Base-by-base conservation (phyloP, 1,284 basidiomycete species). In the Xerocomus minutiporus region DNA sequence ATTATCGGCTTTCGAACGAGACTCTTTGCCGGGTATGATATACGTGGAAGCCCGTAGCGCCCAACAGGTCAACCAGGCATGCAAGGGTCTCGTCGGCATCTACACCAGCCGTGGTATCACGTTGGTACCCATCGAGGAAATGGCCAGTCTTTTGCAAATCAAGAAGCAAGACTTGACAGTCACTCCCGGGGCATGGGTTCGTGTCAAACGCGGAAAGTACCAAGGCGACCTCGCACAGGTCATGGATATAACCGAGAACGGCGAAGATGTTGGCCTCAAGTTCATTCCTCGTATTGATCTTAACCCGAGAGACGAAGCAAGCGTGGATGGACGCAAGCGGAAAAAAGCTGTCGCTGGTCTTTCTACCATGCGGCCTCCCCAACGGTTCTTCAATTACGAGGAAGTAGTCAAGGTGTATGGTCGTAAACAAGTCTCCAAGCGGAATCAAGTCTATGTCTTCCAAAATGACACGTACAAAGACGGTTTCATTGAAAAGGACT, bases 281-380 rank as follows among this genome's bases (percentile, higher is more conserved):
- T 94, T 97, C 67, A 84, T 99, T 55, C 96, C 96, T 20, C 91
- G 97, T 65, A 97, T 99, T 69, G 97, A 99, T 73, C 77, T 98
- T 53, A 93, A 89, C 55, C 94, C 94, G 25, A 83, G 86, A 53
- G 93, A 96, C 55, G 88, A 91, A 41, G 76, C 72, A 7, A 73
- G 76, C 4, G 69, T 81, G 25, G 88, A 88, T 61, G 79, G 82
- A 26, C 79, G 79, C 66, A 90, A 89, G 66, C 80, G 85, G 47
- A 91, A 90, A 70, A 88, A 89, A 68, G 70, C 73, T 15, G 70
- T 77, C 1, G 57, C 70, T 31, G 73, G 74, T 5, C 62, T 75
- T 9, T 73, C 77, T 1, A 71, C 76, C 5, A 86, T 88, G 74
- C 85, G 95, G 13, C 93, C 97, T 0, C 91, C 94, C 1, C 92